These are phyloP conservation scores for Leishmania amazonensis DNA, from an alignment of 208 protist genomes.

Conservation along the genomic window DNA sequence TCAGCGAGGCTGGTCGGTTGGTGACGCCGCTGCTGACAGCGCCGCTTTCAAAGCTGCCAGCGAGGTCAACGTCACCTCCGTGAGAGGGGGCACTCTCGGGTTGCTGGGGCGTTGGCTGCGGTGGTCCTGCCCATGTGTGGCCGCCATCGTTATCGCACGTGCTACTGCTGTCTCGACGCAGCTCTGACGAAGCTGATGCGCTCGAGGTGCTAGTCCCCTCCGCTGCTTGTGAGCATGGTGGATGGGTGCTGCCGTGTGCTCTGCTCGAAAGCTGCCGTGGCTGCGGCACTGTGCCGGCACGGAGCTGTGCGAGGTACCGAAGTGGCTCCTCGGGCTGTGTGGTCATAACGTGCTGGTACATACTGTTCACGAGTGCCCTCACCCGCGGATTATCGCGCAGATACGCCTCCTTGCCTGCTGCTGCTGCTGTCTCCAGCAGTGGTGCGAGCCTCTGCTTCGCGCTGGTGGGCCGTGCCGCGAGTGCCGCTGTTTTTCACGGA, in stretches of 20 bases:
- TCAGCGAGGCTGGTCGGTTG: neutral
- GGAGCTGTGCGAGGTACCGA: constrained; percentile 18
- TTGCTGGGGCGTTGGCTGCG: neutral
- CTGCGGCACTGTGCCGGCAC: neutral
- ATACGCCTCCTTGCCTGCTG: neutral
- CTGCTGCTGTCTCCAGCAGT: constrained; percentile 6
- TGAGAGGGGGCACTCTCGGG: neutral
- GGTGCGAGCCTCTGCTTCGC: neutral
- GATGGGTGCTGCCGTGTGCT: constrained; percentile 8
- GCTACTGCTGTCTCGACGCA: neutral
- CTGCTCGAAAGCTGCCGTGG: constrained; percentile 3
- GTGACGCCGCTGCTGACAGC: neutral
- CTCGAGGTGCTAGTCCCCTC: neutral
- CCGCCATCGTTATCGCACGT: neutral
- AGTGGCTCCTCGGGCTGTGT: constrained; percentile 53
- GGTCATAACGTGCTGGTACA: constrained; percentile 53
- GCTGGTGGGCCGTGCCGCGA: neutral
- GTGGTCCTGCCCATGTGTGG: neutral
- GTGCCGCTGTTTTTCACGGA: neutral
- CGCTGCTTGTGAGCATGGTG: neutral
- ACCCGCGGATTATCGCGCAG: constrained; percentile 33
- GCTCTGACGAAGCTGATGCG: neutral
- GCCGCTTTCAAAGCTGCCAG: neutral
- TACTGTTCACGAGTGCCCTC: constrained; percentile 42
- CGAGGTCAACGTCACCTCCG: neutral